Evolutionary conservation across 2,329 filamentous ascomycete species (phyloP).

Genomic region (Stemphylium beticola): DNA sequence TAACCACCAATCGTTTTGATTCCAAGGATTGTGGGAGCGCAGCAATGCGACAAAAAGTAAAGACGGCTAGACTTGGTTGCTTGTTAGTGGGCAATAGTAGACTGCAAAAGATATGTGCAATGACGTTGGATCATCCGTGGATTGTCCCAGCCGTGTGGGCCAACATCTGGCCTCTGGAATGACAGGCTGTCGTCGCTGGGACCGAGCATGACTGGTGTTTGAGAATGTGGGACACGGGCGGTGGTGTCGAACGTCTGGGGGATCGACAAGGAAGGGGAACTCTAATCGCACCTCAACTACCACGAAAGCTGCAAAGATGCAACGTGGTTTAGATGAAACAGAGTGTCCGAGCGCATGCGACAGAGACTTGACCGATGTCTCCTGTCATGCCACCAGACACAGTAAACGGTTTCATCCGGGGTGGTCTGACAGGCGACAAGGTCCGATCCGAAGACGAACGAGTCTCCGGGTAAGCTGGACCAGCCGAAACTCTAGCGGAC

Average conservation of each 20-base stretch:
- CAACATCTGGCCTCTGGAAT: neutral
- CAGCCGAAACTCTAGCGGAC: neutral
- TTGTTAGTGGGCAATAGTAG: neutral
- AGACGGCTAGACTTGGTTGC: neutral
- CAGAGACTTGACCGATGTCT: slow-evolving; percentile 4
- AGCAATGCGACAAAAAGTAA: neutral
- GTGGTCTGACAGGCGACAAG: slow-evolving; percentile 5
- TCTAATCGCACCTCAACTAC: slow-evolving; percentile 10
- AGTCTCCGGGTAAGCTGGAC: slow-evolving; percentile 1
- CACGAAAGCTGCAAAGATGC: slow-evolving; percentile 2
- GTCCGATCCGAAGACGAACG: slow-evolving; percentile 5
- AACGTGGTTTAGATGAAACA: slow-evolving; percentile 3
- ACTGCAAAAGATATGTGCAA: neutral
- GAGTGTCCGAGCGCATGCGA: neutral
- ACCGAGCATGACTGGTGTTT: slow-evolving; percentile 4
- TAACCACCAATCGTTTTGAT: neutral
- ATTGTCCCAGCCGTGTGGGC: neutral
- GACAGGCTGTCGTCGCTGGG: neutral
- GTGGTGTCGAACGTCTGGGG: slow-evolving; percentile 9
- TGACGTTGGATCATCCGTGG: neutral
- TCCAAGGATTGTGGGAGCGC: neutral
- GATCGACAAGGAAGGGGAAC: slow-evolving; percentile 6
- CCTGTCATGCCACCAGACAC: neutral
- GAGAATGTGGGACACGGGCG: neutral
- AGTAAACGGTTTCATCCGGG: slow-evolving; percentile 7